Evolutionary conservation across 768 basidiomycete species (phyloP).

Genomic region (Mycena pura): DNA sequence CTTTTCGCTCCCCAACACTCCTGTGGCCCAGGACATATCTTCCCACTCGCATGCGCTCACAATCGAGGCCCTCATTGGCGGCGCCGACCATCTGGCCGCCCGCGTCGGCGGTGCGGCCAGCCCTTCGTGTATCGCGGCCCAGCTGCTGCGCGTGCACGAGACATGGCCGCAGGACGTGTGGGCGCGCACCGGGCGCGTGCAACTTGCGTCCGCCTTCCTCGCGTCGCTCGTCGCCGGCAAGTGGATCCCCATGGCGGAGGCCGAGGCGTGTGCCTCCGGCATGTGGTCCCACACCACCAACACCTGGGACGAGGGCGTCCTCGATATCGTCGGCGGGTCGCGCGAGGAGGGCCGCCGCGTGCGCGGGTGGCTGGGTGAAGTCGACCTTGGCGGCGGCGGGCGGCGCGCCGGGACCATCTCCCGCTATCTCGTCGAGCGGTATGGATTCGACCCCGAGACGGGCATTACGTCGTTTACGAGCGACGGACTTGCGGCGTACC

Average conservation of each 20-base stretch:
- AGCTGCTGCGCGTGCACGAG: slow-evolving; percentile 80
- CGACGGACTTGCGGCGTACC: slow-evolving; percentile 77
- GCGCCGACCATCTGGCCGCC: slow-evolving; percentile 77
- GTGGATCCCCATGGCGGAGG: slow-evolving; percentile 74
- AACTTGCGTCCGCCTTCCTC: slow-evolving; percentile 79
- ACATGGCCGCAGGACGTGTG: slow-evolving; percentile 80
- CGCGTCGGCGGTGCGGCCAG: slow-evolving; percentile 78
- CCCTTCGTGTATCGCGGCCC: slow-evolving; percentile 75
- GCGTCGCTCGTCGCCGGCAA: slow-evolving; percentile 74
- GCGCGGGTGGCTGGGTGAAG: slow-evolving; percentile 83
- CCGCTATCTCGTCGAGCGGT: slow-evolving; percentile 79
- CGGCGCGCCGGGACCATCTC: slow-evolving; percentile 71
- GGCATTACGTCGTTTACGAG: slow-evolving; percentile 79
- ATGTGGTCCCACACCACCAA: slow-evolving; percentile 67
- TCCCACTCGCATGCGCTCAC: slow-evolving; percentile 79
- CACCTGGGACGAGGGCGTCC: slow-evolving; percentile 76
- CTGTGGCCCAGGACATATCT: slow-evolving; percentile 80
- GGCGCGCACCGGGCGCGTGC: slow-evolving; percentile 76
- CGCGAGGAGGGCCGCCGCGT: slow-evolving; percentile 76
- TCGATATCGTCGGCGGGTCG: slow-evolving; percentile 81
- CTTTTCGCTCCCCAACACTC: slow-evolving; percentile 77
- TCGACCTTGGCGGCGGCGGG: slow-evolving; percentile 70
- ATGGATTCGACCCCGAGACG: slow-evolving; percentile 83
- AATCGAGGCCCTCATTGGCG: slow-evolving; percentile 78
- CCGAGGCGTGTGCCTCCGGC: slow-evolving; percentile 80